Base-by-base conservation (phyloP, 1,284 basidiomycete genomes). In the Tilletiaria anomala region DNA sequence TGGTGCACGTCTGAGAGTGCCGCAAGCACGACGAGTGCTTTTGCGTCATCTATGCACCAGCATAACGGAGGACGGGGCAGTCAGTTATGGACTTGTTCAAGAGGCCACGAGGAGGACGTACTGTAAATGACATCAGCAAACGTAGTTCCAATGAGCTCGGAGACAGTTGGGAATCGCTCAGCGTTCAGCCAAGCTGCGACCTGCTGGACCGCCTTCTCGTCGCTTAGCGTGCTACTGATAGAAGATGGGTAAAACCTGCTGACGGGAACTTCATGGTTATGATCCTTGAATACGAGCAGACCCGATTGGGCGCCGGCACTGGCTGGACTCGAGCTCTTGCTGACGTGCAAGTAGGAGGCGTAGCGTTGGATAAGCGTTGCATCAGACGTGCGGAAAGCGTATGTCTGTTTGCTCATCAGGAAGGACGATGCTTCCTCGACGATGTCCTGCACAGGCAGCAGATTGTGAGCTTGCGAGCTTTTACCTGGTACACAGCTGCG, bases 221-320 rank as follows among this genome's bases (percentile, higher is more conserved):
- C 40, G 3, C 44, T 32, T 2, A 41, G 18, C 22, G 42, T 37
- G 4, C 39, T 37, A 6, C 26, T 20, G 2, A 50, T 33, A 14
- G 48, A 17, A 12, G 47, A 39, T 0, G 51, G 55, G 24, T 54
- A 35, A 32, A 56, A 44, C 14, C 39, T 39, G 11, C 43, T 36
- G 14, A 49, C 45, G 5, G 61, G 61, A n/a, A 46, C 37, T 2
- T 32, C 23, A 5, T 43, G 18, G 16, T 38, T 32, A 37, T 46
- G 51, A 22, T 63, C 61, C 39, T 65, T 63, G 53, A 66, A 66
- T 2, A 56, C 63, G 24, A 66, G 54, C 34, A 66, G 37, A 8
- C 38, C 58, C 2, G 51, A 54, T 17, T 35, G 40, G 33, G 56
- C 32, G 31, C 5, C n/a, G 26, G 33, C 19, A 42, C 20, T 5